phyloP scores from a whole-genome alignment of 2,329 filamentous ascomycete genomes.

The Epichloe sylvatica region DNA sequence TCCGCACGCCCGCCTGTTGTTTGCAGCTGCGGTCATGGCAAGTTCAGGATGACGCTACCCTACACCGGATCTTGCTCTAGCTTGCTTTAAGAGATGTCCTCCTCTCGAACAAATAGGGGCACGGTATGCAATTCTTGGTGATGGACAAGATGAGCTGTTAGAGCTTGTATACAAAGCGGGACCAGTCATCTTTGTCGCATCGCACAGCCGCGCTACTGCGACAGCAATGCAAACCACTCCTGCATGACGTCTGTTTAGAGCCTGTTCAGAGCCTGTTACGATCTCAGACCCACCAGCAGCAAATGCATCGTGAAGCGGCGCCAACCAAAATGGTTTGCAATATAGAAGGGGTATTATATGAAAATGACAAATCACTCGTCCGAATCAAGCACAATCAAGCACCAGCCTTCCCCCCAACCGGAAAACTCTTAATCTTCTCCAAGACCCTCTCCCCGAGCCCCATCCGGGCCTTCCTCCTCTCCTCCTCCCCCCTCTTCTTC shows the following conservation, averaged over 20 bases:
- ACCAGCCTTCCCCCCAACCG: conserved; percentile 11
- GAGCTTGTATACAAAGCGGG: too few relatives aligned
- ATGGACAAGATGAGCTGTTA: too few relatives aligned
- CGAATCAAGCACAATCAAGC: not conserved
- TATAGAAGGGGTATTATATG: conserved; percentile 1
- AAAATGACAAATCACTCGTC: not conserved
- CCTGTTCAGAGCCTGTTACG: not conserved
- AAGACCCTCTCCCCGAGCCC: conserved; percentile 19
- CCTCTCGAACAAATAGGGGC: too few relatives aligned
- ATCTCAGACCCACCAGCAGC: not conserved
- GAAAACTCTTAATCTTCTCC: conserved; percentile 26
- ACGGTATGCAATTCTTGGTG: too few relatives aligned
- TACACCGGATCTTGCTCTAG: too few relatives aligned
- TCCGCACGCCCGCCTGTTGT: not conserved
- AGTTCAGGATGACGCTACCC: too few relatives aligned
- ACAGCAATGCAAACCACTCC: too few relatives aligned
- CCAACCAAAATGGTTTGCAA: not conserved
- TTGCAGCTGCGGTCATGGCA: too few relatives aligned
- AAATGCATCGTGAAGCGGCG: not conserved
- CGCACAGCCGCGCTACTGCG: too few relatives aligned
- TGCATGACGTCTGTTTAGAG: not conserved
- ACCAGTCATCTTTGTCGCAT: too few relatives aligned
- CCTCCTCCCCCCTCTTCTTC: conserved; percentile 19
- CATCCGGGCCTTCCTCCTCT: conserved; percentile 25
- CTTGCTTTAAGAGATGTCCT: too few relatives aligned